These are phyloP conservation scores for Myxozyma neotropica DNA, from an alignment of 805 yeast genomes.

Conservation along the genomic window DNA sequence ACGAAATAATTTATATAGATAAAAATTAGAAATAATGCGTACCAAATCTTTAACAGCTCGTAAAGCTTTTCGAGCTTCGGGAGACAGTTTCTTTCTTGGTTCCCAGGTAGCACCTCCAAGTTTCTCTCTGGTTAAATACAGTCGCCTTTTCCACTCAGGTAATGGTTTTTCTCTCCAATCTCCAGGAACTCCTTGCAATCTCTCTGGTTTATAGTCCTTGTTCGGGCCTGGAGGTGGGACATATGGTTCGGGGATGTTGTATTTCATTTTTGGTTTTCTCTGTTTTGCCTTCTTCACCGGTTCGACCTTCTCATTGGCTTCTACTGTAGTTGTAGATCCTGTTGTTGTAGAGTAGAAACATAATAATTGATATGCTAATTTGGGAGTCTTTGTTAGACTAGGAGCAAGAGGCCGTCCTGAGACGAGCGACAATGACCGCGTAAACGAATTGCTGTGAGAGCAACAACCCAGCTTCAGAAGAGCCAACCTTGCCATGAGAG, in stretches of 20 bases:
- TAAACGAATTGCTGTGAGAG: not conserved
- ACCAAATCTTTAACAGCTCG: constrained; percentile 54
- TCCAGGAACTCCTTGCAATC: constrained; percentile 42
- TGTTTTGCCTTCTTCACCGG: not conserved
- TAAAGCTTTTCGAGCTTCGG: constrained; percentile 69
- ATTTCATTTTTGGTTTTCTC: constrained; percentile 1
- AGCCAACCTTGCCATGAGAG: too few species aligned
- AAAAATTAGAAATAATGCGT: not conserved
- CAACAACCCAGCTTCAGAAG: not conserved
- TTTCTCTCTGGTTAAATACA: constrained; percentile 62
- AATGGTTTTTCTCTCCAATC: constrained; percentile 50
- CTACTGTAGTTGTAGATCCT: not conserved
- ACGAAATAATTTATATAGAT: not conserved
- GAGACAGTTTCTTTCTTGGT: constrained; percentile 66
- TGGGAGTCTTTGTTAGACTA: too few species aligned
- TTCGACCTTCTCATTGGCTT: not conserved
- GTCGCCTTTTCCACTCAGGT: constrained; percentile 75
- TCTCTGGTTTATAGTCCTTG: not conserved
- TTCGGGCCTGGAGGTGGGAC: constrained; percentile 13
- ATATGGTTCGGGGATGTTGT: constrained; percentile 10
- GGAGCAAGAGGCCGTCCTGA: not conserved
- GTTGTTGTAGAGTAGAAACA: not conserved
- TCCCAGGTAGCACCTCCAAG: constrained; percentile 63
- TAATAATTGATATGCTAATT: not conserved
- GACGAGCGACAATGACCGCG: too few species aligned